phyloP scores from a whole-genome alignment of 306 rosid genomes.

The Cucurbita maxima region DNA sequence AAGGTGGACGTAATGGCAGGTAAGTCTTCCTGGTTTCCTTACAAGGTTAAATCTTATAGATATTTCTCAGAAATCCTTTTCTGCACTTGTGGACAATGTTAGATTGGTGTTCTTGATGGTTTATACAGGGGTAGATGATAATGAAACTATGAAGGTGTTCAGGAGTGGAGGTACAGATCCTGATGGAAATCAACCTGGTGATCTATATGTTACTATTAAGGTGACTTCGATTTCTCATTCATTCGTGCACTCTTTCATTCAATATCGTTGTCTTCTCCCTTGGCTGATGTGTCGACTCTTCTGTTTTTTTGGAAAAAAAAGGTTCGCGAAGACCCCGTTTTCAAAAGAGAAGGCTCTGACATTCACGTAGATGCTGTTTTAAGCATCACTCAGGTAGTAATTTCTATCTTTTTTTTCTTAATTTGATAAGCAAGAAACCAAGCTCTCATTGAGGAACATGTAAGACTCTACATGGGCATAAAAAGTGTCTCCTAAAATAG shows the following conservation, averaged over 20 bases:
- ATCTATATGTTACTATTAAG: conserved; percentile 61
- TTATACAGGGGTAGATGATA: conserved; percentile 56
- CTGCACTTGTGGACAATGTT: not conserved
- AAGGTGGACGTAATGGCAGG: conserved; percentile 60
- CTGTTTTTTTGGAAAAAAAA: not conserved
- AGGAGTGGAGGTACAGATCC: conserved; percentile 90
- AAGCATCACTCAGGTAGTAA: conserved; percentile 68
- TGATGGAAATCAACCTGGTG: conserved; percentile 74
- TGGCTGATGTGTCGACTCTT: not conserved
- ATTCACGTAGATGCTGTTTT: conserved; percentile 75
- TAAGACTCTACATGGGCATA: not conserved
- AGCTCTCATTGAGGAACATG: not conserved
- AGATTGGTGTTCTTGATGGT: conserved; percentile 9
- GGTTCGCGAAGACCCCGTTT: conserved; percentile 86
- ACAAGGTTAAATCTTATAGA: not conserved
- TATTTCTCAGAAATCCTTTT: not conserved
- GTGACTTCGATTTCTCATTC: conserved; percentile 15
- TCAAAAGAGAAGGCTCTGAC: conserved; percentile 75
- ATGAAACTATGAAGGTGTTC: conserved; percentile 41
- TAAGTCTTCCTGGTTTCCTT: conserved; percentile 1
- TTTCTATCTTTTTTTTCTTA: not conserved
- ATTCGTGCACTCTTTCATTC: not conserved
- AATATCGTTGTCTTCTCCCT: not conserved
- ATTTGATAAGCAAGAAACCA: not conserved
- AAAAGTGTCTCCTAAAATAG: not conserved